Evolutionary conservation across 345 rosid species (phyloP).

Genomic region (Populus pruinosa): DNA sequence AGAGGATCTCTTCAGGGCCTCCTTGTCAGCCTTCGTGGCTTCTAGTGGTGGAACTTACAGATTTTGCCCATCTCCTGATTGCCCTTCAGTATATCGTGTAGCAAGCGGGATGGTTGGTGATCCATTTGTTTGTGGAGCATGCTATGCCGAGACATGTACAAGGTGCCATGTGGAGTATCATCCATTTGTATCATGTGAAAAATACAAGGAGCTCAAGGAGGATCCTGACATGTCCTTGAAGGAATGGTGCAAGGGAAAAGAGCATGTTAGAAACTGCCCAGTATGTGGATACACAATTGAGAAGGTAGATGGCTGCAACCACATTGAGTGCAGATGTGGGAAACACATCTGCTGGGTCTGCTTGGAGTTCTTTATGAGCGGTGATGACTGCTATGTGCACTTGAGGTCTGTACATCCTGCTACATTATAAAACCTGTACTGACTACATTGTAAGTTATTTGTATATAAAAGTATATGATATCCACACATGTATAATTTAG

Average conservation of each 20-base stretch:
- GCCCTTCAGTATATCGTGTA: slow-evolving; percentile 68
- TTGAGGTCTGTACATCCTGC: slow-evolving; percentile 45
- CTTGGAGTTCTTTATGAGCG: slow-evolving; percentile 35
- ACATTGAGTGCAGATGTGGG: slow-evolving; percentile 75
- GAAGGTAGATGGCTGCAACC: slow-evolving; percentile 88
- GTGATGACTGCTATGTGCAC: slow-evolving; percentile 66
- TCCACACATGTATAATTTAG: not conserved
- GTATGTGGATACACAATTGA: slow-evolving; percentile 63
- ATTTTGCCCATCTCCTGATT: slow-evolving; percentile 89
- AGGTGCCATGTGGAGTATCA: slow-evolving; percentile 79
- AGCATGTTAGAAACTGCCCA: slow-evolving; percentile 71
- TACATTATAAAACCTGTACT: slow-evolving; percentile 15
- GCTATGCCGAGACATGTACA: slow-evolving; percentile 67
- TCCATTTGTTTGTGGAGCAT: slow-evolving; percentile 71
- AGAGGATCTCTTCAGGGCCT: slow-evolving; percentile 80
- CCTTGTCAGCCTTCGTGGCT: slow-evolving; percentile 60
- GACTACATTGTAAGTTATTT: not conserved
- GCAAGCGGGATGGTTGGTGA: slow-evolving; percentile 37
- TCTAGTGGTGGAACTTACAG: slow-evolving; percentile 58
- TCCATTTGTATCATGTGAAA: slow-evolving; percentile 66
- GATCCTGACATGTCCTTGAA: slow-evolving; percentile 77
- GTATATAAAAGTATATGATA: not conserved
- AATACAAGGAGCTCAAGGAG: slow-evolving; percentile 59
- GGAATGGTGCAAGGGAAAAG: slow-evolving; percentile 77
- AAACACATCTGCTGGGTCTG: slow-evolving; percentile 91